Percentiles rank a stretch among this genome's conserved stretches.
Conservation (phyloP, 352 stramenopile genomes). For the Globisporangium alternatum region DNA sequence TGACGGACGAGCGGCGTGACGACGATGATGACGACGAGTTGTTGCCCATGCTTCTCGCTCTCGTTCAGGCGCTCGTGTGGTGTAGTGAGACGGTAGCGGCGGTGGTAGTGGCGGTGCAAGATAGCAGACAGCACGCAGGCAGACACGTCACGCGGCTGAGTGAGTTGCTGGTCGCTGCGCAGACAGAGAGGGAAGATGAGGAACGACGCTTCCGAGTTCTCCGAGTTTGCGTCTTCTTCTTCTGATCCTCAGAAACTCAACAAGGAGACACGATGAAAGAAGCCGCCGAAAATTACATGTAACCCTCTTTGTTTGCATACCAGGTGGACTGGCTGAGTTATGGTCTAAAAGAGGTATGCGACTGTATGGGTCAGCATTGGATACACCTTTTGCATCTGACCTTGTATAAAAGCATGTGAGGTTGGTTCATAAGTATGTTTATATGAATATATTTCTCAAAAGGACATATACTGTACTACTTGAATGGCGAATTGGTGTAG, state of each 20-base stretch:
- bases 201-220: neutral
- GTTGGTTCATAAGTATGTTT: neutral
- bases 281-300: neutral
- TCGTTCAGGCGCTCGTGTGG: neutral
- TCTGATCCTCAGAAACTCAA: constrained; percentile 4
- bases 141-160: too few species aligned
- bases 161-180: too few species aligned
- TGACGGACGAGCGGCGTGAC: constrained; percentile 31
- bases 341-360: neutral
- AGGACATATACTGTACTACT: neutral
- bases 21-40: constrained; percentile 40
- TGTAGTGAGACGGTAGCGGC: neutral
- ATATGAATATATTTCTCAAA: neutral
- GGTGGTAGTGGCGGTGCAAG: neutral
- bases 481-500: neutral
- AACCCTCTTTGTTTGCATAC: neutral
- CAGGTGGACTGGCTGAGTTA: neutral
- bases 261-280: neutral
- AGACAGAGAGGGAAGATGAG: neutral
- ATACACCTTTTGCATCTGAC: too few species aligned
- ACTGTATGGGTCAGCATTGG: too few species aligned
- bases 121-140: neutral
- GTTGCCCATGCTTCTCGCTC: constrained; percentile 53
- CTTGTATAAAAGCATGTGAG: too few species aligned
- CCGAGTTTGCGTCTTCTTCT: neutral